Percentiles rank a stretch among this genome's conserved stretches.
Conservation (phyloP, 108 stramenopile species). For the Pelagomonas calceolata region DNA sequence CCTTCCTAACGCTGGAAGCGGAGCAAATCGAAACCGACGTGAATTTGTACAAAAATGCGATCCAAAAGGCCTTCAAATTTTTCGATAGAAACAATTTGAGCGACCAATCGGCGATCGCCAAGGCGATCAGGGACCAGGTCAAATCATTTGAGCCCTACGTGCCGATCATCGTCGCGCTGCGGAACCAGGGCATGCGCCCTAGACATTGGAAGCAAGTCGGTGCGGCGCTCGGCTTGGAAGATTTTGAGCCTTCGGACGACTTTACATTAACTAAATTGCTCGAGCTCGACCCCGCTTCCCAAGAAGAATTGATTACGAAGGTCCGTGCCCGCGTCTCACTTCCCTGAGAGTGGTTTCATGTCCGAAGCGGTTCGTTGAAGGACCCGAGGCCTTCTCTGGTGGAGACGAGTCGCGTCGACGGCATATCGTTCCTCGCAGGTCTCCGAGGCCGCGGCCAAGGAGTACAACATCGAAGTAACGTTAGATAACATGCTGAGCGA, state of each 20-base stretch:
- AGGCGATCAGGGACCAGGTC: slow-evolving; percentile 34
- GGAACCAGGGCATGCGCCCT: slow-evolving; percentile 41
- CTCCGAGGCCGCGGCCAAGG: slow-evolving; percentile 23
- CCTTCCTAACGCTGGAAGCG: slow-evolving; percentile 36
- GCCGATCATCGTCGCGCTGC: slow-evolving; percentile 35
- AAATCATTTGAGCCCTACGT: slow-evolving; percentile 30
- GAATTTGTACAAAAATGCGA: slow-evolving; percentile 23
- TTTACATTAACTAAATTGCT: slow-evolving; percentile 38
- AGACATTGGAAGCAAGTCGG: slow-evolving; percentile 32
- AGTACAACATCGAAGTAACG: slow-evolving; percentile 16
- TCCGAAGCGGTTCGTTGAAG: too few species aligned
- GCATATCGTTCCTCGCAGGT: too few species aligned
- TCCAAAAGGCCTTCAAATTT: slow-evolving; percentile 32
- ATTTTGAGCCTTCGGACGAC: slow-evolving; percentile 21
- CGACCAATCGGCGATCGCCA: slow-evolving; percentile 36
- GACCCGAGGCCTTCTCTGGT: too few species aligned
- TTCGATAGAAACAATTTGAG: slow-evolving; percentile 32
- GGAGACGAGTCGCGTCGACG: too few species aligned
- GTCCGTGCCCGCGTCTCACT: too few species aligned
- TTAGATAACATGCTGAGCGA: slow-evolving; percentile 21
- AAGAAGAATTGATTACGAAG: slow-evolving; percentile 35
- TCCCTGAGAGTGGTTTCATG: too few species aligned
- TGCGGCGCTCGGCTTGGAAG: slow-evolving; percentile 10
- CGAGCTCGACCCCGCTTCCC: slow-evolving; percentile 34
- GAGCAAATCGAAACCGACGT: slow-evolving; percentile 37